Conservation (phyloP, 2,329 filamentous ascomycete species). For the Fusarium subtropicale region DNA sequence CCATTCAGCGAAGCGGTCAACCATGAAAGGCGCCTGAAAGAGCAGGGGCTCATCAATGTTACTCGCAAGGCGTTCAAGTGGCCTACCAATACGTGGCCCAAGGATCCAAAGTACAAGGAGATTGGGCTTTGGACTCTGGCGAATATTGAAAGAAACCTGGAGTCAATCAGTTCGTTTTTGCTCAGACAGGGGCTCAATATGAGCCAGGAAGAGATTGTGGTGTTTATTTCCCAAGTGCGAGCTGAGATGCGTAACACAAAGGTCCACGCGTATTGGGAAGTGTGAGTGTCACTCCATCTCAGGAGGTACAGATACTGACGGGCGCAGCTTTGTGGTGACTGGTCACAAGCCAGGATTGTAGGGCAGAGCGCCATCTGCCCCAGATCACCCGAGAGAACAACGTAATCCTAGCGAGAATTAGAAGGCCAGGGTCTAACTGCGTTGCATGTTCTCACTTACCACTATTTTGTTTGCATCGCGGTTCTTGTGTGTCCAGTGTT, state of each 20-base stretch:
- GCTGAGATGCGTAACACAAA: conserved; percentile 23
- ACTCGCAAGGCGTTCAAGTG: conserved; percentile 8
- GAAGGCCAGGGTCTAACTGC: rapidly evolving
- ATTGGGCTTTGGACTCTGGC: conserved; percentile 27
- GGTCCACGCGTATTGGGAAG: conserved; percentile 26
- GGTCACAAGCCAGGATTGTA: conserved; percentile 24
- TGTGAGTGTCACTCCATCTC: neutral
- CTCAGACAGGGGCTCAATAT: conserved; percentile 14
- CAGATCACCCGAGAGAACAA: too few relatives aligned
- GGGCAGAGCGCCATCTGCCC: neutral
- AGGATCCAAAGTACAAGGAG: conserved; percentile 25
- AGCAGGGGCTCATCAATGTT: conserved; percentile 22
- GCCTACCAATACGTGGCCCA: conserved; percentile 30
- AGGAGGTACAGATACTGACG: neutral
- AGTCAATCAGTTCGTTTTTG: conserved; percentile 15
- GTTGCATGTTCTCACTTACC: too few relatives aligned
- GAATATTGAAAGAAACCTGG: conserved; percentile 18
- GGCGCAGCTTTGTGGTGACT: neutral
- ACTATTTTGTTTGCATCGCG: too few relatives aligned
- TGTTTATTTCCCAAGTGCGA: conserved; percentile 13
- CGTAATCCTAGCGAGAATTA: too few relatives aligned
- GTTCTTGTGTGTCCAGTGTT: too few relatives aligned
- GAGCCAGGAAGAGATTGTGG: conserved; percentile 20
- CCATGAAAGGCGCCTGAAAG: conserved; percentile 22
- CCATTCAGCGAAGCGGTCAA: conserved; percentile 9